Conservation (phyloP, 2,329 filamentous ascomycete species). For the Neopestalotiopsis sp. region DNA sequence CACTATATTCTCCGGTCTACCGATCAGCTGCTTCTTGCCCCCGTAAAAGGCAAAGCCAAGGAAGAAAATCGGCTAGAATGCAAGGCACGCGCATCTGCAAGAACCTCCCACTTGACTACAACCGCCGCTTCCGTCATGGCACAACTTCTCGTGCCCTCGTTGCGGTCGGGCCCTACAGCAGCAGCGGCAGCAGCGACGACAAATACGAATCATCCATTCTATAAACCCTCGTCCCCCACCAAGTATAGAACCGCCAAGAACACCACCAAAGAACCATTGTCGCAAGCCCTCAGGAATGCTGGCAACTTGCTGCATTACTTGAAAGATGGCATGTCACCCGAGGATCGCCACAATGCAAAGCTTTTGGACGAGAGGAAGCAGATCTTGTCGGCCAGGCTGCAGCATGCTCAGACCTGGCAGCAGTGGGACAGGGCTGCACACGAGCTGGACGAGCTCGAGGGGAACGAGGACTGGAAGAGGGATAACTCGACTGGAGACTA, state of each 20-base stretch:
- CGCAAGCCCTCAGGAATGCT: constrained; percentile 43
- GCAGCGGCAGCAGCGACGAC: background rate
- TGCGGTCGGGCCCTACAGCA: constrained; percentile 9
- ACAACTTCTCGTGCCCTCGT: constrained; percentile 17
- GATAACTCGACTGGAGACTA: constrained; percentile 69
- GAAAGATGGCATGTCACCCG: constrained; percentile 56
- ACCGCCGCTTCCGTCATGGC: constrained; percentile 17
- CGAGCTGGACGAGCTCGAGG: constrained; percentile 80
- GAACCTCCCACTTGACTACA: background rate
- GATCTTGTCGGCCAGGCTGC: constrained; percentile 67
- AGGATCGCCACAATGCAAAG: constrained; percentile 52
- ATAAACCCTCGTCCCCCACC: background rate
- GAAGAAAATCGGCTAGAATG: constrained; percentile 12
- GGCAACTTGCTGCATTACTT: constrained; percentile 50
- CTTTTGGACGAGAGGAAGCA: constrained; percentile 64
- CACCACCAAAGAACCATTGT: constrained; percentile 23
- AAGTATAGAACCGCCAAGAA: background rate
- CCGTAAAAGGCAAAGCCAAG: background rate
- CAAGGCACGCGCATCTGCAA: background rate
- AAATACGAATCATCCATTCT: background rate
- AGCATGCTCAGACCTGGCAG: constrained; percentile 68
- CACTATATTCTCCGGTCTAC: background rate
- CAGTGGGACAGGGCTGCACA: constrained; percentile 79
- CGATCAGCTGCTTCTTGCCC: background rate
- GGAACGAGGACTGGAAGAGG: constrained; percentile 81